Evolutionary conservation across 345 rosid species (phyloP).

Genomic region (Eucalyptus cladocalyx): DNA sequence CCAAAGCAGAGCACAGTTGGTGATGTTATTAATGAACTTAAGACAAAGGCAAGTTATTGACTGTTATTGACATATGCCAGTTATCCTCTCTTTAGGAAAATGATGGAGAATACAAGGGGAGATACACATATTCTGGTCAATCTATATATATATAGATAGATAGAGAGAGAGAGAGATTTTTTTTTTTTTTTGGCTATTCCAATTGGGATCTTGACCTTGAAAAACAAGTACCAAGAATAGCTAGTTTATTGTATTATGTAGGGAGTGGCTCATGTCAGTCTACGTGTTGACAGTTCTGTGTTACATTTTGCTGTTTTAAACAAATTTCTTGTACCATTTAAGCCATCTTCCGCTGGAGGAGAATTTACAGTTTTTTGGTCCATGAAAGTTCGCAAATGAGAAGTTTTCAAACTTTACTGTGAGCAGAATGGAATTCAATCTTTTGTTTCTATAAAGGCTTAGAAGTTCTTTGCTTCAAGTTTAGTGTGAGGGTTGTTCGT

Average conservation of each 20-base stretch:
- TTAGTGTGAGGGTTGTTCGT: not conserved
- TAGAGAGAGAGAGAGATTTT: too few species aligned
- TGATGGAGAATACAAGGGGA: not conserved
- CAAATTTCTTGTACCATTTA: not conserved
- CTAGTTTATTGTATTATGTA: not conserved
- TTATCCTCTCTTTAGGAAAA: not conserved
- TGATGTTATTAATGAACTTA: constrained; percentile 85
- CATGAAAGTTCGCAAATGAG: not conserved
- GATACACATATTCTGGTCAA: not conserved
- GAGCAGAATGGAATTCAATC: not conserved
- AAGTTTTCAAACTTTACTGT: not conserved
- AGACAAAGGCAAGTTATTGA: constrained; percentile 47
- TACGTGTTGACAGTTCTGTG: not conserved
- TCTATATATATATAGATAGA: not conserved
- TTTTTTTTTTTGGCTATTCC: not conserved
- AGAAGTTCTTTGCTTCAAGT: not conserved
- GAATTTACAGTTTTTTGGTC: not conserved
- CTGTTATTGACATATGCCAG: not conserved
- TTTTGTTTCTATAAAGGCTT: not conserved
- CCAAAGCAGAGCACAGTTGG: constrained; percentile 96
- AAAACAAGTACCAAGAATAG: not conserved
- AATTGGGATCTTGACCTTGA: not conserved
- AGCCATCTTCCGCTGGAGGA: not conserved
- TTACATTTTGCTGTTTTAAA: not conserved
- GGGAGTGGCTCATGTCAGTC: not conserved